These are phyloP conservation scores for Zymoseptoria brevis DNA, from an alignment of 2,329 filamentous ascomycete species.

Conservation along the genomic window DNA sequence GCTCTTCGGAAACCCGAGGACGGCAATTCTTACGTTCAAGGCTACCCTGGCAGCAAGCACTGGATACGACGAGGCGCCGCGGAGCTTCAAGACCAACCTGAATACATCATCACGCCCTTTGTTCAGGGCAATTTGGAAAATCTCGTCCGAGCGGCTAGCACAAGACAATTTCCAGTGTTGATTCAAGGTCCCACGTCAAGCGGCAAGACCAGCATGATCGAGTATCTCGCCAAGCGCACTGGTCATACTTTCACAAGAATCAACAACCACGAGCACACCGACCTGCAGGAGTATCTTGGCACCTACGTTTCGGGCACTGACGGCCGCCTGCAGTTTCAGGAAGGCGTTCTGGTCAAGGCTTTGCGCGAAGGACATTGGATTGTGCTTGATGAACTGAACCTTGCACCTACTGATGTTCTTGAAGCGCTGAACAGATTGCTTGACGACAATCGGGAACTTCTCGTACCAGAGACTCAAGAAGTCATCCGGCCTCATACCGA, in stretches of 20 bases:
- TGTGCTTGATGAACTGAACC: conserved; percentile 91
- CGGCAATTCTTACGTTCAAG: conserved; percentile 65
- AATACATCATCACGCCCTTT: conserved; percentile 96
- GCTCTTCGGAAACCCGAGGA: conserved; percentile 70
- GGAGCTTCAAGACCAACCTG: conserved; percentile 60
- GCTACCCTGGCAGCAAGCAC: conserved; percentile 22
- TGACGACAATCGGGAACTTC: conserved; percentile 90
- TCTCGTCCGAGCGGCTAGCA: conserved; percentile 86
- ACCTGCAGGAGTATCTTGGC: conserved; percentile 93
- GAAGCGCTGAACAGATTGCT: conserved; percentile 92
- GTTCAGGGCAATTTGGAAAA: conserved; percentile 93
- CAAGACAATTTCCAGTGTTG: conserved; percentile 81
- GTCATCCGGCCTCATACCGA: conserved; percentile 84
- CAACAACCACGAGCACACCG: conserved; percentile 99
- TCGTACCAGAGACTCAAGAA: conserved; percentile 95
- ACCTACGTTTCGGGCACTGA: conserved; percentile 83
- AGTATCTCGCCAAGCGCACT: conserved; percentile 92
- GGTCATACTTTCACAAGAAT: conserved; percentile 97
- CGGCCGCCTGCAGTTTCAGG: conserved; percentile 81
- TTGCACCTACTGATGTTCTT: conserved; percentile 92
- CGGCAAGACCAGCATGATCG: conserved; percentile 99
- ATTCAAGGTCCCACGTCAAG: conserved; percentile 95
- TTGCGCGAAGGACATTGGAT: conserved; percentile 95
- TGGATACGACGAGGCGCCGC: conserved; percentile 76
- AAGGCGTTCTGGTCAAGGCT: conserved; percentile 87